phyloP scores from a whole-genome alignment of 108 stramenopile genomes.

The Nannochloropsis oceanica region DNA sequence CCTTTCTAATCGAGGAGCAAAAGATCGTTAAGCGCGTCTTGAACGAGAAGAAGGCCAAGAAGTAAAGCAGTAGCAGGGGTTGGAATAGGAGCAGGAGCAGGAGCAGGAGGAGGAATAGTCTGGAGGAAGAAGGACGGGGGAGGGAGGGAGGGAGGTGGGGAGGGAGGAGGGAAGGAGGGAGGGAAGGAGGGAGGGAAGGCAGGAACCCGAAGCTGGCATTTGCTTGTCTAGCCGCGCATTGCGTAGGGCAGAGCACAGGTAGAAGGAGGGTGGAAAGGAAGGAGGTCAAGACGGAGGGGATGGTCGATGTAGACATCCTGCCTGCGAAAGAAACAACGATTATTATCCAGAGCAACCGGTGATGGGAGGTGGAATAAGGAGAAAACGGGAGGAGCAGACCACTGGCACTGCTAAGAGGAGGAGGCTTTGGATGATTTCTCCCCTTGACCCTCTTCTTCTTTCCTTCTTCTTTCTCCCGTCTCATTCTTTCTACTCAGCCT shows the following conservation, averaged over 20 bases:
- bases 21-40: conserved; percentile 98
- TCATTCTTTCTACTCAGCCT: too few relatives aligned
- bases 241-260: too few relatives aligned
- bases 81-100: neutral
- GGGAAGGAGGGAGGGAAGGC: neutral
- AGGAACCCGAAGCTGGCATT: neutral
- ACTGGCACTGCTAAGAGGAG: too few relatives aligned
- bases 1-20: conserved; percentile 98
- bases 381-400: too few relatives aligned
- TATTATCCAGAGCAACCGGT: too few relatives aligned
- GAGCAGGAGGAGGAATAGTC: neutral
- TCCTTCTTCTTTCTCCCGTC: neutral
- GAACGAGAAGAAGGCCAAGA: conserved; percentile 55
- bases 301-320: too few relatives aligned
- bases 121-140: neutral
- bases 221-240: too few relatives aligned
- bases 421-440: too few relatives aligned
- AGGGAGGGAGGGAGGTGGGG: neutral
- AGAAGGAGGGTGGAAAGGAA: too few relatives aligned
- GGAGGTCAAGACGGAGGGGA: too few relatives aligned
- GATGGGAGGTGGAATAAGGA: too few relatives aligned
- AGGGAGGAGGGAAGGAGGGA: neutral
- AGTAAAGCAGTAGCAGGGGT: conserved; percentile 10
- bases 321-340: too few relatives aligned
- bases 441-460: neutral